Evolutionary conservation across 495 filamentous ascomycete species (phyloP).

Genomic region (Chaetomidium leptoderma): DNA sequence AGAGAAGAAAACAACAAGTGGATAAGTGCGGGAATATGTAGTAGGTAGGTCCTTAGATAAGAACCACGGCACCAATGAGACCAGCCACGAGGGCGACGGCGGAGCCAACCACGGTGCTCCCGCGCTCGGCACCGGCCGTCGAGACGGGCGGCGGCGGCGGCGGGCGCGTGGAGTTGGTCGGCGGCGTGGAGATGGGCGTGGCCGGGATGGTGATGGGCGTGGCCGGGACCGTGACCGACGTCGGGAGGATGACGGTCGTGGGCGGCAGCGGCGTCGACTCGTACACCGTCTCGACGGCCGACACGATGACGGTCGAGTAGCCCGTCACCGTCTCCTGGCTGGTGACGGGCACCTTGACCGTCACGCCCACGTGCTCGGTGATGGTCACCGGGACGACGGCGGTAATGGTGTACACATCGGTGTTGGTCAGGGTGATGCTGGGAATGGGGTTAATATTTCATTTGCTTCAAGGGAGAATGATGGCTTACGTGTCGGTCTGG

Average conservation of each 20-base stretch:
- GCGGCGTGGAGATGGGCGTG: not conserved
- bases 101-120: constrained; percentile 20
- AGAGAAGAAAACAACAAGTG: constrained; percentile 5
- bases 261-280: constrained; percentile 19
- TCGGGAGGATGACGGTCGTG: constrained; percentile 31
- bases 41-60: constrained; percentile 36
- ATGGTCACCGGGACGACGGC: constrained; percentile 20
- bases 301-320: constrained; percentile 30
- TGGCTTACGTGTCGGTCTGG: constrained; percentile 39
- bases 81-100: constrained; percentile 36
- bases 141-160: constrained; percentile 14
- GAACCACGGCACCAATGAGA: constrained; percentile 33
- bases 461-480: not conserved
- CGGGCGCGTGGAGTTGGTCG: not conserved
- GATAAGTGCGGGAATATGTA: too few relatives aligned
- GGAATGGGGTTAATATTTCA: not conserved
- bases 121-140: constrained; percentile 28
- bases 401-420: constrained; percentile 30
- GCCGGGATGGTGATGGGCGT: constrained; percentile 1
- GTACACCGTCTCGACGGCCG: constrained; percentile 21
- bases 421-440: constrained; percentile 37
- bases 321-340: constrained; percentile 23
- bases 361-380: constrained; percentile 24
- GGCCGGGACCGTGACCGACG: constrained; percentile 20
- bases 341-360: constrained; percentile 15